Conservation (phyloP, 192 early-diverging fungal genomes). For the Coemansia sp. region DNA sequence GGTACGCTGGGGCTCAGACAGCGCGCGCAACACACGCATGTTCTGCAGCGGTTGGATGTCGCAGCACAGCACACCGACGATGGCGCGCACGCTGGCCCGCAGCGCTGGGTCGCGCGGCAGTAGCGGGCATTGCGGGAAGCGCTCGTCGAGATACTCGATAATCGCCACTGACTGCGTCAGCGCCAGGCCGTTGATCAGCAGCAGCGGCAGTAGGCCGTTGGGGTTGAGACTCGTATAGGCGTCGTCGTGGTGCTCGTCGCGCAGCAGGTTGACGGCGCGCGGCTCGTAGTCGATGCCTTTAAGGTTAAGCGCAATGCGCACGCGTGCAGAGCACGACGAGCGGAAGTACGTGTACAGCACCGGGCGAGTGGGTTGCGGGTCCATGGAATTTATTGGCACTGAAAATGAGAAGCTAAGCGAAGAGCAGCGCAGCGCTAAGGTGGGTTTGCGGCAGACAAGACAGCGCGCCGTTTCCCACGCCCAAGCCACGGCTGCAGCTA, state of each 20-base stretch:
- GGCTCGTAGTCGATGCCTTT: slow-evolving; percentile 75
- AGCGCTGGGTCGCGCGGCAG: slow-evolving; percentile 69
- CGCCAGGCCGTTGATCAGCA: slow-evolving; percentile 59
- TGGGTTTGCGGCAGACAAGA: too few relatives aligned
- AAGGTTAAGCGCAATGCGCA: slow-evolving; percentile 71
- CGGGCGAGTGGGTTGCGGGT: slow-evolving; percentile 20
- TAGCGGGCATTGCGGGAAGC: slow-evolving; percentile 62
- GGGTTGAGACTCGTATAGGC: slow-evolving; percentile 71
- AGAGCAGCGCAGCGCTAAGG: too few relatives aligned
- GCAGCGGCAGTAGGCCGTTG: slow-evolving; percentile 64
- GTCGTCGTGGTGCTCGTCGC: slow-evolving; percentile 65
- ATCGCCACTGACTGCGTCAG: slow-evolving; percentile 76
- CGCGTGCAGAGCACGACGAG: slow-evolving; percentile 72
- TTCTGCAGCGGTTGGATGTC: slow-evolving; percentile 92
- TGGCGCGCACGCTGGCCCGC: slow-evolving; percentile 68
- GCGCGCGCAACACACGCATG: slow-evolving; percentile 65
- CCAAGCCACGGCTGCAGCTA: too few relatives aligned
- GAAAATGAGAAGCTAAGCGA: not conserved
- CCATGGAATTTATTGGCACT: not conserved
- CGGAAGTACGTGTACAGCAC: slow-evolving; percentile 78
- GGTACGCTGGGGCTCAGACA: slow-evolving; percentile 54
- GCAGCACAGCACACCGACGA: slow-evolving; percentile 69
- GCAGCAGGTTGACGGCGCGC: slow-evolving; percentile 67
- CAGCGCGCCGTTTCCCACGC: too few relatives aligned
- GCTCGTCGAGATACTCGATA: slow-evolving; percentile 87